These are phyloP conservation scores for Pseudogymnoascus sp. DNA, from an alignment of 2,329 filamentous ascomycete species.

Conservation along the genomic window DNA sequence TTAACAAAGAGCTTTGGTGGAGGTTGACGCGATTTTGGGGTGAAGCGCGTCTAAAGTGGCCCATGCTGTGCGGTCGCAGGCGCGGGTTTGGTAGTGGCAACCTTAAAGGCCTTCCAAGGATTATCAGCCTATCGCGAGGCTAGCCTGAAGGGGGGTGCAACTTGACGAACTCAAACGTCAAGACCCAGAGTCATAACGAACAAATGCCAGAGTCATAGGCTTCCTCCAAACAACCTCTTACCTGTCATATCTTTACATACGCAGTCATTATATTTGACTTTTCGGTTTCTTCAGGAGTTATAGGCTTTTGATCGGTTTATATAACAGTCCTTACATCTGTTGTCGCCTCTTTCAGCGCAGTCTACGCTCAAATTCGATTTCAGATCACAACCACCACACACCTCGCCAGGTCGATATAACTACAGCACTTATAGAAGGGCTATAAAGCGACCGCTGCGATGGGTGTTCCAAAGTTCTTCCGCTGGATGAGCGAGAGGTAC, in stretches of 20 bases:
- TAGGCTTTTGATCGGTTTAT: constrained; percentile 6
- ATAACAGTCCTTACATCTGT: constrained; percentile 5
- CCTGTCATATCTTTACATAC: background rate
- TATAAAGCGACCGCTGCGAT: constrained; percentile 17
- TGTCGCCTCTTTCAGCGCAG: constrained; percentile 6
- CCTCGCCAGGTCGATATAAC: background rate
- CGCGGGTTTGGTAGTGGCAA: constrained; percentile 7
- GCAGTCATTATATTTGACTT: constrained; percentile 1
- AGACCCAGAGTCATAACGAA: background rate
- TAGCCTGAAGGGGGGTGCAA: constrained; percentile 1
- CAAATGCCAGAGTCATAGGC: constrained; percentile 7
- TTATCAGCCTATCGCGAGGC: constrained; percentile 8
- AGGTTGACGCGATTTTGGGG: constrained; percentile 7
- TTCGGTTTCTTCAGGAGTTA: constrained; percentile 2
- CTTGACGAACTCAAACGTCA: constrained; percentile 8
- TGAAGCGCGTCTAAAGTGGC: constrained; percentile 11
- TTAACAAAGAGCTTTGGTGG: constrained; percentile 3
- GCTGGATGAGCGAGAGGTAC: constrained; percentile 99
- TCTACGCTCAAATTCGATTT: background rate
- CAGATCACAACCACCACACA: background rate
- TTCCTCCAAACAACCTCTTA: constrained; percentile 5
- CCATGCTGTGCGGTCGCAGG: constrained; percentile 6
- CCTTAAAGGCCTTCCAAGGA: constrained; percentile 9
- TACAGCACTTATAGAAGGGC: constrained; percentile 1
- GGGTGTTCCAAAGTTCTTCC: constrained; percentile 48